Evolutionary conservation across 2,329 filamentous ascomycete species (phyloP), one percentile per base, ranked within the genome.

Genomic region (Pseudocercospora macadamiae): DNA sequence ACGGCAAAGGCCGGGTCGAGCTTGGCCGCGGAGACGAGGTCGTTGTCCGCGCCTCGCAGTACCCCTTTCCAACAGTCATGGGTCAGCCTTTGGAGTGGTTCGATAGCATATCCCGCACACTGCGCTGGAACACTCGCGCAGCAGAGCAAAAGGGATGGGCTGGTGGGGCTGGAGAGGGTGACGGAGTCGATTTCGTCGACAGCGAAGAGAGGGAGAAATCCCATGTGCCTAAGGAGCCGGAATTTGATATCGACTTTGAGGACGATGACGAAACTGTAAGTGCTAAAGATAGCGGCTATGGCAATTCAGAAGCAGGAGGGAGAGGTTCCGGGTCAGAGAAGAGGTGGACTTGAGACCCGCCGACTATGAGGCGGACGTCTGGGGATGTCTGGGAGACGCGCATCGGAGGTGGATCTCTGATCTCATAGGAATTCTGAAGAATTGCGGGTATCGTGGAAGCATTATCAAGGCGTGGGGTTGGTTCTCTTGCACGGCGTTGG

Each of bases 241-340:
- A 90, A 61, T 97, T 95, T 87, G 95, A 99, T 71, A 97, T 99
- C 66, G 95, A 97, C 74, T 93, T 95, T 26, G 93, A 96, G 64
- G 79, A 81, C 28, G 77, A 79, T 18, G 74, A 76, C 4, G 76
- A 77, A 65, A 71, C 71, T 32, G 77, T 78, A 4, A 70, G 67
- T 48, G 65, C 69, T 16, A 67, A 66, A 48, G 70, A 72, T 47
- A 68, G 65, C 55, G 70, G 69, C 37, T 72, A 71, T 56, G 60
- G 58, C 16, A 54, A 45, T 42, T 62, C 59, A 16, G 60, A 64
- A 14, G 30, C 54, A 23, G 64, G 62, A 36, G 62, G 63, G 21
- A 57, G 55, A 16, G 63, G 55, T 26, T 26, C 21, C 28, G 49
- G 58, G 26, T 61, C 57, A 30, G 66, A 67, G 59, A 61, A 60